Base-by-base conservation (phyloP, 257 asterid genomes). In the Nicotiana knightiana region DNA sequence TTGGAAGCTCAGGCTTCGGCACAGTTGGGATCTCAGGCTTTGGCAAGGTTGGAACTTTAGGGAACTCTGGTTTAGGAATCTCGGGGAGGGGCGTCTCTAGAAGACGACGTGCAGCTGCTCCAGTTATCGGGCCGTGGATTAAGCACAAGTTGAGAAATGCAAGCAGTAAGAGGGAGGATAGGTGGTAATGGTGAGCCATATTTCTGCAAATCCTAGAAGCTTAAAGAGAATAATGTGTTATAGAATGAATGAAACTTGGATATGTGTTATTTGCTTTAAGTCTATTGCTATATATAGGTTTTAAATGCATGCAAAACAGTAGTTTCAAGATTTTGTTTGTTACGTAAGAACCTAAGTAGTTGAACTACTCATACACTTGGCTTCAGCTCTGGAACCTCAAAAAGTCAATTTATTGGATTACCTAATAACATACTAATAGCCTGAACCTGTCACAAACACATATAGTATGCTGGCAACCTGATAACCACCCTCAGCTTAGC, bases 311-410 rank as follows among this genome's bases (percentile, higher is more conserved):
- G 76, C 37, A 82, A 81, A 48, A 83, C 12, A 39, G 64, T 46
- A 63, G n/a, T 81, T 12, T 6, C 6, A 11, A 62, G 39, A 51
- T 61, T 30, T 57, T 18, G 48, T 68, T 85, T 83, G 88, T 71
- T 87, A 71, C 37, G 79, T 39, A 85, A 35, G 8, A 30, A 46
- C 68, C 54, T 46, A 21, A 58, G 71, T 83, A 46, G 90, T 81
- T 87, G 86, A 87, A 83, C 81, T 33, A 71, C 87, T 83, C 80
- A 87, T 68, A 87, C 26, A 81, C 9, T 70, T 70, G 15, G 55
- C 75, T 24, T 46, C n/a, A 18, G 57, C 63, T 13, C 37, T 26
- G 63, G 26, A 32, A 4, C 11, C 21, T 10, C 4, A 3, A 37
- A 13, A 48, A n/a, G 46, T 51, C 79, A 24, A 7, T 48, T 0